Base-by-base conservation (phyloP, 108 stramenopile species). In the Cyclotella sp. region DNA sequence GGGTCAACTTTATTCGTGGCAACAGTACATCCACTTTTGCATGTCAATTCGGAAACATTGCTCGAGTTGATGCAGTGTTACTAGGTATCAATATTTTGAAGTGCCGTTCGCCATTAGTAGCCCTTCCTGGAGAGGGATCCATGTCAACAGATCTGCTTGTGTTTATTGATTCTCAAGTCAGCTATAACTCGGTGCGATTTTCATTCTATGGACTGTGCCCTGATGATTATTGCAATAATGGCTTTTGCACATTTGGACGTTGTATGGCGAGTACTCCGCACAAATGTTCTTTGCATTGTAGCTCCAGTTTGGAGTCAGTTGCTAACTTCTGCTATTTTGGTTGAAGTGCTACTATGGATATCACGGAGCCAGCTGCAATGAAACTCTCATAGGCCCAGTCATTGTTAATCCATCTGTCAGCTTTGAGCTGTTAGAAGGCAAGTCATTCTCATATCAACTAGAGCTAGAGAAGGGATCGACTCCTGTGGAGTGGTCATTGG, bases 141-240 rank as follows among this genome's bases (percentile, higher is more conserved):
- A 13, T 75, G 64, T 21, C 30, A 58, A 64, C 63, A 26, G 15
- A 75, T 47, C 24, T 75, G 15, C 43, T 18, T 42, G 26, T 75
- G 8, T 12, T 51, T 49, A 26, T 75, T 7, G 47, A 75, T 58
- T 53, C 62, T 13, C 64, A 69, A 59, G 13, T 6, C 8, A 69
- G 68, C 59, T 77, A 52, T 43, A 77, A 77, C 41, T 69, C 76
- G 16, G 57, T 77, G 43, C 76, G 68, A 13, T 77, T 77, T 40
- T 27, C 40, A 10, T 77, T 77, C 43, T 77, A 77, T 34, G 76
- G 62, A 49, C 3, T 54, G 0, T 77, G 76, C 30, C 76, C 76
- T 69, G 62, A 62, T 16, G 40, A 68, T 44, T 12, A 69, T 47
- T 77, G 76, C 28, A 39, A 68, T 16, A 0, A 77, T 16, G 76